Evolutionary conservation across 2,329 filamentous ascomycete species (phyloP).

Genomic region (Ophiocordyceps polyrhachis-furcata): DNA sequence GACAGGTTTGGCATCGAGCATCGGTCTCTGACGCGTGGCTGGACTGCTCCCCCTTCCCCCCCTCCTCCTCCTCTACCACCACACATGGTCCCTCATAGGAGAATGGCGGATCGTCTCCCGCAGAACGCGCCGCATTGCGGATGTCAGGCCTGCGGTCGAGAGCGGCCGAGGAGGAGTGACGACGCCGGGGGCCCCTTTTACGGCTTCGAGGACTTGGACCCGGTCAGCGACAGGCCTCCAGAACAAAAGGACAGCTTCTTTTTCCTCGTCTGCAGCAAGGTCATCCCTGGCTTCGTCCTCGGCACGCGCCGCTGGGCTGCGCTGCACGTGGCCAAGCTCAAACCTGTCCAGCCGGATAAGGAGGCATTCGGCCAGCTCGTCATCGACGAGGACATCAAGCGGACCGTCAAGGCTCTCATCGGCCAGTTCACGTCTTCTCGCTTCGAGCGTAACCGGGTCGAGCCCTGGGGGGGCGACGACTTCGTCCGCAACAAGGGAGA

Average conservation of each 20-base stretch:
- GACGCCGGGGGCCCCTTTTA: not conserved
- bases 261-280: not conserved
- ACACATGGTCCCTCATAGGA: not conserved
- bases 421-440: not conserved
- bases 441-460: not conserved
- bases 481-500: not conserved
- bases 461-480: not conserved
- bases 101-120: not conserved
- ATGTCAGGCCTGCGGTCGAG: not conserved
- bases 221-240: not conserved
- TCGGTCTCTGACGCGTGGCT: not conserved
- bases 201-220: not conserved
- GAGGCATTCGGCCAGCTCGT: not conserved
- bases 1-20: not conserved
- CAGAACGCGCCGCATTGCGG: not conserved
- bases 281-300: not conserved
- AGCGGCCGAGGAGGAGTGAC: not conserved
- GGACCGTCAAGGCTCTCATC: not conserved
- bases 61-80: not conserved
- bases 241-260: not conserved
- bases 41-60: not conserved
- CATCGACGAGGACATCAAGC: not conserved
- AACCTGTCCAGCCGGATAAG: not conserved
- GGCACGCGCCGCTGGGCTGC: not conserved
- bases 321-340: not conserved